Base-by-base conservation (phyloP, 192 early-diverging fungal species). In the Backusella macrospora region DNA sequence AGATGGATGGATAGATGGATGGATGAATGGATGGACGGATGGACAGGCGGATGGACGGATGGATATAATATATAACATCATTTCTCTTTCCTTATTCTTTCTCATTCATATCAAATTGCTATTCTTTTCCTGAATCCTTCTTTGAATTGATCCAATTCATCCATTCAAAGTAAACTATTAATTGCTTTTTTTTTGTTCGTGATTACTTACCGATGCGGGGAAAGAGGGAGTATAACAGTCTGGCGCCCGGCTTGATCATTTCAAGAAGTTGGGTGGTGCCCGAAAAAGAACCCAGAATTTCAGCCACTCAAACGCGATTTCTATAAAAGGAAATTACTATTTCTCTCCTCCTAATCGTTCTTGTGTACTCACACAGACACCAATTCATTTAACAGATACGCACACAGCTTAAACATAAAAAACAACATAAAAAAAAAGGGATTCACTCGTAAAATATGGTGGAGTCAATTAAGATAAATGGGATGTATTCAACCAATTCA, bases 171-270 rank as follows among this genome's bases (percentile, higher is more conserved):
- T n/a, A n/a, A n/a, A n/a, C n/a, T n/a, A n/a, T n/a, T n/a, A n/a
- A n/a, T n/a, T n/a, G n/a, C 21, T 55, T 55, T 4, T 8, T 55
- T 55, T 5, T 49, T n/a, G 3, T 23, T 26, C 49, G 18, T 3
- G 23, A 45, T 45, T 49, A 72, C 71, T 59, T 72, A 72, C 71
- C 44, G 71, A 62, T 72, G 59, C 71, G 62, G 71, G 71, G 71
- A 72, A 72, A 72, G 71, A 72, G 55, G 71, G 43, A 62, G 55
- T 44, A 63, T 44, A 45, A 26, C 42, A 43, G 8, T 46, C 29
- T 18, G 18, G 21, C 66, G 21, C 44, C 39, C 66, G 21, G 21
- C 29, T 68, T 34, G 43, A 37, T 55, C 18, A 21, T 42, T 68
- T 68, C 21, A 68, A 68, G 39, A 46, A 43, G 42, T 68, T 64